Evolutionary conservation across 768 basidiomycete genomes (phyloP).

Genomic region (Auriscalpium microsporum): DNA sequence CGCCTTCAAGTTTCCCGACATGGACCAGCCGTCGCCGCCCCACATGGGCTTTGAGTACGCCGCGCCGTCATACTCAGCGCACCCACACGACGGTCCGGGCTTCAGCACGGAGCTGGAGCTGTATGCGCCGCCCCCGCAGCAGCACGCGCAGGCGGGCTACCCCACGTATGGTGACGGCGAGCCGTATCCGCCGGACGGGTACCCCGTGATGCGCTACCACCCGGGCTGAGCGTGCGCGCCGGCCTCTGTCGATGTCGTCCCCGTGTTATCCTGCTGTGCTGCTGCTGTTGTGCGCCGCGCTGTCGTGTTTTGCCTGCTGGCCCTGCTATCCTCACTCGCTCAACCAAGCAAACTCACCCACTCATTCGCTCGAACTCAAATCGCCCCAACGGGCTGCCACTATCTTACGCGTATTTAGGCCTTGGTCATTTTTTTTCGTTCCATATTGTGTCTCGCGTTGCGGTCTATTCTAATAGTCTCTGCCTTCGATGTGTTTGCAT

Average conservation of each 20-base stretch:
- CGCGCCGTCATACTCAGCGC: conserved; percentile 3
- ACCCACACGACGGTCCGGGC: neutral
- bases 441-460: neutral
- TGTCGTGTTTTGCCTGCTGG: neutral
- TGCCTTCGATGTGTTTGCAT: neutral
- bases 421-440: neutral
- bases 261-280: neutral
- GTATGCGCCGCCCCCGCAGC: neutral
- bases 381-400: neutral
- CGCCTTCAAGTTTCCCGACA: conserved; percentile 7
- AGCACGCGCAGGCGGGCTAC: neutral
- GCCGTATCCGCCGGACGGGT: neutral
- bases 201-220: neutral
- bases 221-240: neutral
- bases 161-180: neutral
- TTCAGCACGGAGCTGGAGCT: neutral
- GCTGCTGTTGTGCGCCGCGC: neutral
- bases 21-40: neutral
- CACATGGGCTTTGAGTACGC: neutral
- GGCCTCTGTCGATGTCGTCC: neutral
- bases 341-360: neutral
- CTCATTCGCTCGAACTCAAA: neutral
- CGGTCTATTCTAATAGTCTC: neutral
- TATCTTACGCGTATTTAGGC: conserved; percentile 16
- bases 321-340: too few relatives aligned